Evolutionary conservation across 371 early-diverging fungal genomes (phyloP).

Genomic region (Apophysomyces ossiformis): DNA sequence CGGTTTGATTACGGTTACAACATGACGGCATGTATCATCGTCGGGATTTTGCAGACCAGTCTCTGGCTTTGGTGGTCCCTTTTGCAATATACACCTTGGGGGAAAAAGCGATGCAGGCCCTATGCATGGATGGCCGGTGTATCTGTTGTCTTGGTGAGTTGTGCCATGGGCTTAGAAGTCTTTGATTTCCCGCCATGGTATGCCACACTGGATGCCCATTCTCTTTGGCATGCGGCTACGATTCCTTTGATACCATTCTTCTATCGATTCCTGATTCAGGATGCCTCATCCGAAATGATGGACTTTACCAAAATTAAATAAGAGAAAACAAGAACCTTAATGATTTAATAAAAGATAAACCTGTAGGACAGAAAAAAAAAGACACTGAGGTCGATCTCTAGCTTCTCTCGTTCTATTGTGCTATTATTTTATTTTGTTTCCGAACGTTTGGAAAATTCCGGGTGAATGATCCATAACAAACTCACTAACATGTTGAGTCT

Average conservation of each 20-base stretch:
- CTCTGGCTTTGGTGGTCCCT: conserved; percentile 71
- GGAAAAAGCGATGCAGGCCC: not conserved
- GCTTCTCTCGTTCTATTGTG: too few species aligned
- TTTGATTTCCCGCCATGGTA: conserved; percentile 92
- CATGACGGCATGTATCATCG: conserved; percentile 79
- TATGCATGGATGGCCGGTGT: conserved; percentile 9
- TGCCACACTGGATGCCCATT: conserved; percentile 90
- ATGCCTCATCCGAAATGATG: conserved; percentile 63
- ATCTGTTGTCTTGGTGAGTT: conserved; percentile 60
- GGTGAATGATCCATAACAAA: too few species aligned
- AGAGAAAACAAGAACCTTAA: not conserved
- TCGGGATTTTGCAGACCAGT: conserved; percentile 75
- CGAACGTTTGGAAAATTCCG: too few species aligned
- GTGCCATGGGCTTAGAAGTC: conserved; percentile 88
- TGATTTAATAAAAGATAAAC: not conserved
- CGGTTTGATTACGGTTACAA: conserved; percentile 94
- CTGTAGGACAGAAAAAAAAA: too few species aligned
- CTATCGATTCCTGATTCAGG: conserved; percentile 82
- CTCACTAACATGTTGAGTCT: too few species aligned
- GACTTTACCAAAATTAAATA: too few species aligned
- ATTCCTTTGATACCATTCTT: conserved; percentile 79
- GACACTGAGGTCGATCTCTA: too few species aligned
- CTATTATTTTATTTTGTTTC: too few species aligned
- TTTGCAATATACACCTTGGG: conserved; percentile 25
- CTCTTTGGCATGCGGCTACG: conserved; percentile 95